phyloP scores from a whole-genome alignment of 495 filamentous ascomycete genomes.

The Podospora tetraspora region DNA sequence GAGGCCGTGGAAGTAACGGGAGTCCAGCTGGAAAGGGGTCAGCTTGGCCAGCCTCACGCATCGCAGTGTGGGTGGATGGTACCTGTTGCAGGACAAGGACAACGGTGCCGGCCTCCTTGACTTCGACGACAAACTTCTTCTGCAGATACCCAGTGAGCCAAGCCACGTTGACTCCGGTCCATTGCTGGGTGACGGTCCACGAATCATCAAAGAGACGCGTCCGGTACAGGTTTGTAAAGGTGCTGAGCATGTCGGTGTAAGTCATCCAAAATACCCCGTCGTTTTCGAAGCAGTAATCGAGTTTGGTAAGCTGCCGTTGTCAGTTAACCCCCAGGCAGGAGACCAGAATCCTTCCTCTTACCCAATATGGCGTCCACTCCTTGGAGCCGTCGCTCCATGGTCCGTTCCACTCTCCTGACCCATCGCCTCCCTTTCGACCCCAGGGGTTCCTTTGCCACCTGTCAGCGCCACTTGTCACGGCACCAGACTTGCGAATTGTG shows the following conservation, averaged over 20 bases:
- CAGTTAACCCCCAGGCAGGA: background rate
- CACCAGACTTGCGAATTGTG: background rate
- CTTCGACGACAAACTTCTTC: conserved; percentile 57
- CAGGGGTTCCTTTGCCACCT: conserved; percentile 52
- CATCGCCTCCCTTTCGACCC: conserved; percentile 38
- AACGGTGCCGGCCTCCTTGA: conserved; percentile 52
- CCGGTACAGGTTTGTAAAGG: conserved; percentile 65
- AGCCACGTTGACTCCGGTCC: conserved; percentile 65
- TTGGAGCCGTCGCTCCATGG: conserved; percentile 62
- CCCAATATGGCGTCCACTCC: conserved; percentile 70
- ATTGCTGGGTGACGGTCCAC: conserved; percentile 61
- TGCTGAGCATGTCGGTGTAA: conserved; percentile 55
- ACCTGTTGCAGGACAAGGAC: conserved; percentile 63
- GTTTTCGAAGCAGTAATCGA: conserved; percentile 66
- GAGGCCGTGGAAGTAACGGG: conserved; percentile 64
- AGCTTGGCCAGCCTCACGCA: background rate
- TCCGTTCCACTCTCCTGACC: conserved; percentile 57
- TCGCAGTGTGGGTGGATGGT: background rate
- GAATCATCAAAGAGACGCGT: conserved; percentile 65
- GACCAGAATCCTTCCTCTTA: background rate
- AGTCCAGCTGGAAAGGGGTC: conserved; percentile 45
- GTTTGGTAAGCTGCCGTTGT: conserved; percentile 43
- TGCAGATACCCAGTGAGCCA: conserved; percentile 69
- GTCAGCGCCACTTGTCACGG: background rate
- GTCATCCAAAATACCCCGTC: conserved; percentile 53